Conservation (phyloP, 495 filamentous ascomycete genomes). For the Penicillium fimorum region DNA sequence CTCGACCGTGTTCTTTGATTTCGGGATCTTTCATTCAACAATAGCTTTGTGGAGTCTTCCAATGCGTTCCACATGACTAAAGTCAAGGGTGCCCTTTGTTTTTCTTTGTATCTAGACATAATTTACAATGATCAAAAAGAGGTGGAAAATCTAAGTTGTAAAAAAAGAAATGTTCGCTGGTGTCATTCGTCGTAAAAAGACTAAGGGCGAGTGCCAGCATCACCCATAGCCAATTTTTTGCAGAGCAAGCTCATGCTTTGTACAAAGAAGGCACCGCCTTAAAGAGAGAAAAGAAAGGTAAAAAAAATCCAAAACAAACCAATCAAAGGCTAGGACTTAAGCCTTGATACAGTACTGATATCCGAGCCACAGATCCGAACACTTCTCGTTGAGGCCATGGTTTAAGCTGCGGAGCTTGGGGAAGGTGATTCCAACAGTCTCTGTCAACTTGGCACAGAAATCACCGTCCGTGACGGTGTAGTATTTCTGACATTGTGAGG, state of each 20-base stretch:
- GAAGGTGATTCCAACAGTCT: constrained; percentile 24
- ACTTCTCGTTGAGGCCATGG: constrained; percentile 35
- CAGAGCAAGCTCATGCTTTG: constrained; percentile 12
- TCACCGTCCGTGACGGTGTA: constrained; percentile 42
- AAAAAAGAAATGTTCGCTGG: background rate
- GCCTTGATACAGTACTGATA: constrained; percentile 41
- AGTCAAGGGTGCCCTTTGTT: background rate
- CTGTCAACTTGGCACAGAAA: constrained; percentile 40
- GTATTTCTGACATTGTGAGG: constrained; percentile 40
- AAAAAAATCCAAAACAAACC: background rate
- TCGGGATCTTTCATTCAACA: background rate
- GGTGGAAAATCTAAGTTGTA: background rate
- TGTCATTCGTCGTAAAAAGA: constrained; percentile 12
- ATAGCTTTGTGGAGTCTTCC: background rate
- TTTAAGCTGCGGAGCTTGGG: constrained; percentile 40
- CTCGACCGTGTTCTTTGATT: background rate
- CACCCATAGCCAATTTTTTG: constrained; percentile 4
- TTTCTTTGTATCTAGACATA: background rate
- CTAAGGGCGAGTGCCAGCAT: background rate
- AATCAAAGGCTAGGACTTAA: constrained; percentile 9
- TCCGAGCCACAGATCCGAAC: constrained; percentile 40
- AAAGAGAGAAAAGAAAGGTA: constrained; percentile 7
- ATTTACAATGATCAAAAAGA: background rate
- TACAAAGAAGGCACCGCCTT: constrained; percentile 14
- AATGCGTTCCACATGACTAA: background rate